Conservation (phyloP, 768 basidiomycete species). For the Boletus fagicola region DNA sequence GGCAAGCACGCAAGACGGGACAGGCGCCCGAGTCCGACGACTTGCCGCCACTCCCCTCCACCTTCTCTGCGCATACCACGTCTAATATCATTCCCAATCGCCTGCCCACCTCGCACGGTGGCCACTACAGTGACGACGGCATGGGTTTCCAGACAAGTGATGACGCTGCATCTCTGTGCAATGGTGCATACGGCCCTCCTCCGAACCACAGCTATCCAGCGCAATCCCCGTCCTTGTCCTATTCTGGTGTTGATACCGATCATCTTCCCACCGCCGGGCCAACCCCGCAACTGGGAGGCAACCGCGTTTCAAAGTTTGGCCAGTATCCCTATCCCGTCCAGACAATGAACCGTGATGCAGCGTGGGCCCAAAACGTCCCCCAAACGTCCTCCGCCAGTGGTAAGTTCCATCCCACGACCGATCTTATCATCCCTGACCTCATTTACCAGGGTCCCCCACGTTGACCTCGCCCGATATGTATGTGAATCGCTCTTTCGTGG, state of each 20-base stretch:
- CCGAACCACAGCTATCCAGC: conserved; percentile 40
- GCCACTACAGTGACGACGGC: conserved; percentile 38
- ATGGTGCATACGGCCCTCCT: conserved; percentile 44
- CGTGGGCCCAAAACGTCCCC: conserved; percentile 30
- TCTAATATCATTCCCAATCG: conserved; percentile 34
- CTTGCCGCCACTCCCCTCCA: conserved; percentile 47
- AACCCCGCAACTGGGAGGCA: conserved; percentile 34
- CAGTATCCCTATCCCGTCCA: conserved; percentile 46
- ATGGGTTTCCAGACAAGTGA: conserved; percentile 51
- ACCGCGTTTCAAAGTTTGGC: conserved; percentile 53
- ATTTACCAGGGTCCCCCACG: conserved; percentile 58
- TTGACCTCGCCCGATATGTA: conserved; percentile 47
- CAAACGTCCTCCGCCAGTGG: conserved; percentile 34
- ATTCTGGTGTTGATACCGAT: conserved; percentile 33
- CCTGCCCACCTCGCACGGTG: conserved; percentile 38
- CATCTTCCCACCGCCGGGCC: conserved; percentile 26
- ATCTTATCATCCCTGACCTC: conserved; percentile 33
- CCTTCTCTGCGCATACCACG: conserved; percentile 38
- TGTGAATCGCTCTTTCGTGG: conserved; percentile 43
- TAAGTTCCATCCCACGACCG: conserved; percentile 27
- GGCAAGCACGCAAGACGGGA: conserved; percentile 59
- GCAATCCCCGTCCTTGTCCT: conserved; percentile 49
- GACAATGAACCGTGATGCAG: conserved; percentile 31
- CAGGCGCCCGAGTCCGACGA: conserved; percentile 53
- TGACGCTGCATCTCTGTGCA: conserved; percentile 43